Base-by-base conservation (phyloP, 2,329 filamentous ascomycete genomes). In the Calonectria montana region DNA sequence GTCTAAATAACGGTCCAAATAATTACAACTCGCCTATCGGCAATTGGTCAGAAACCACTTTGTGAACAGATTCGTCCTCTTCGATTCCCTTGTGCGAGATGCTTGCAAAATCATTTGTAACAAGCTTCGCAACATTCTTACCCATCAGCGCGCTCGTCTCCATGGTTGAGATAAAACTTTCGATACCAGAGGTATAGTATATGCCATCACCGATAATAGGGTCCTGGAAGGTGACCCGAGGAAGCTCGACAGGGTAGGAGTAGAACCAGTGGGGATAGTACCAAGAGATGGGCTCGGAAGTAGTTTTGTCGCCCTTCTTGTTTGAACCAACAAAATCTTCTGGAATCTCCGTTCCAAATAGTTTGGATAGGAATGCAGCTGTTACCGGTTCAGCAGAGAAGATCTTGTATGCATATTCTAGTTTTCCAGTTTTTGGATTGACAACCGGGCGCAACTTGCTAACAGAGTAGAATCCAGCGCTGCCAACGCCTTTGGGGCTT, bases 141-240 rank as follows among this genome's bases (percentile, higher is more conserved):
- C 97, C 97, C 91, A 97, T 97, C 76, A 98, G 83, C 1, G 94
- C 94, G 81, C 92, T 98, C 8, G 97, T 98, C 87, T 99, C 97
- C 97, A 99, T 98, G 0, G 95, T 98, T 12, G 94, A 97, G 76
- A 98, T 97, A 81, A 99, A 98, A 76, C 93, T 93, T 84, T 98
- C 96, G 50, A 98, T 97, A 2, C 91, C 91, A 13, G 90, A 91
- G 0, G 91, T 93, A 80, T 93, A 93, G 83, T 91, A 97, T 16
- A 96, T 79, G 0, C 91, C 90, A 8, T 88, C 83, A 6, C 90
- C 91, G 3, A 98, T 81, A 73, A 92, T 86, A 3, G 93, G 90
- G 72, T 97, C 93, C 76, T 98, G 95, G 82, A 98, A 99, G 0
- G 94, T 96, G 0, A 95, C 91, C 0, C 95, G 90, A 0, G 96